Conservation (phyloP, 2,329 filamentous ascomycete genomes). For the Zymoseptoria crescenta region DNA sequence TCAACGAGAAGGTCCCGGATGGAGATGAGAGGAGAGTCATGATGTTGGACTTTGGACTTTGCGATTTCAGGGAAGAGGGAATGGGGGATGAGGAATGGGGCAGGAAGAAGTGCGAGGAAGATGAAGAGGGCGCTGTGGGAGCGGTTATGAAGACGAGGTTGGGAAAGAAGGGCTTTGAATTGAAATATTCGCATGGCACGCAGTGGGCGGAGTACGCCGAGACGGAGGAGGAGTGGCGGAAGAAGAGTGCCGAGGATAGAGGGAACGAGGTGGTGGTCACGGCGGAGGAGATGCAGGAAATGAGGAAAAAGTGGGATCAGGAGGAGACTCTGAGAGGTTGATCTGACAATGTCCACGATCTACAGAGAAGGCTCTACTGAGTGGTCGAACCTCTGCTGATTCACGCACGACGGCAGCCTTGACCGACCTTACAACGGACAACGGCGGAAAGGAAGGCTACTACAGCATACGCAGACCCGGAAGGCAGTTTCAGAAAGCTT, state of each 20-base stretch:
- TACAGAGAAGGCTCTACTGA: background rate
- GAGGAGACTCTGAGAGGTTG: too few relatives aligned
- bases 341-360: background rate
- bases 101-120: too few relatives aligned
- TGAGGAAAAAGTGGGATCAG: background rate
- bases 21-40: too few relatives aligned
- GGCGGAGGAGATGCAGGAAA: background rate
- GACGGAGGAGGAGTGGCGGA: background rate
- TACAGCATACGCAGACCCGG: background rate
- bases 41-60: too few relatives aligned
- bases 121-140: too few relatives aligned
- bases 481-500: background rate
- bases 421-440: background rate
- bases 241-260: background rate
- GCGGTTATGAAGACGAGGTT: too few relatives aligned
- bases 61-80: too few relatives aligned
- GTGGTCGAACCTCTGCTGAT: background rate
- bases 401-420: background rate
- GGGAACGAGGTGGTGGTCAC: background rate
- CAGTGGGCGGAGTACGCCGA: background rate
- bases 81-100: too few relatives aligned
- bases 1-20: too few relatives aligned
- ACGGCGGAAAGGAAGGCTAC: background rate
- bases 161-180: too few relatives aligned
- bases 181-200: too few relatives aligned